A percentile compares a stretch with the other conserved stretches of the same genome.
Evolutionary conservation across 1,284 basidiomycete genomes (phyloP).

Genomic region (Microbotryum violaceum): DNA sequence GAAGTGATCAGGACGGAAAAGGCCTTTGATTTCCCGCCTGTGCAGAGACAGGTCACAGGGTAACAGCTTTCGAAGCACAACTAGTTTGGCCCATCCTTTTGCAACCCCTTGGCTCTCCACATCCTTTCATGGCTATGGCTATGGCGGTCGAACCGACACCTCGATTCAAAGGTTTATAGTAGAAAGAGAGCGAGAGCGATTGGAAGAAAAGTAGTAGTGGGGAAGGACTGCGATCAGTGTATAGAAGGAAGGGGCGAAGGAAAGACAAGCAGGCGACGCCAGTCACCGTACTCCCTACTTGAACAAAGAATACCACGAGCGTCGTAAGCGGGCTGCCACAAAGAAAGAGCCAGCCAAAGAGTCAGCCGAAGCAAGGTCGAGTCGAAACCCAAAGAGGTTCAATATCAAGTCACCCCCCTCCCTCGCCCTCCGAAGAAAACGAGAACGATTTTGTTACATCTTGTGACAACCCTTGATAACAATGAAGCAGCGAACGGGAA

Average conservation of each 20-base stretch:
- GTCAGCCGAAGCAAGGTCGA: constrained; percentile 24
- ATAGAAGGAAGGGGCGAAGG: not conserved
- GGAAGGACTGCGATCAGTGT: not conserved
- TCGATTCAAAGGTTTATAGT: too few species aligned
- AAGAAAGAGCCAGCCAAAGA: constrained; percentile 9
- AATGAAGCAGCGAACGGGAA: too few species aligned
- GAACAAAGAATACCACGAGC: not conserved
- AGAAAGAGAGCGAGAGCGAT: constrained; percentile 1
- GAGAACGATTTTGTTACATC: too few species aligned
- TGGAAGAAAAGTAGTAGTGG: not conserved
- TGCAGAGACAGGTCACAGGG: constrained; percentile 5
- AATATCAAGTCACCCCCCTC: too few species aligned
- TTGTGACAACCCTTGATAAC: too few species aligned
- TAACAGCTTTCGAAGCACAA: too few species aligned
- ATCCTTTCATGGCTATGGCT: not conserved
- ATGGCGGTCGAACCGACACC: too few species aligned
- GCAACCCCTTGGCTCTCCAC: not conserved
- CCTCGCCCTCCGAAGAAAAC: too few species aligned
- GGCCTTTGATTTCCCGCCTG: constrained; percentile 14
- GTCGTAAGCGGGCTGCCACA: constrained; percentile 7
- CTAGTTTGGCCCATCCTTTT: not conserved
- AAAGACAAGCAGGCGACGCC: not conserved
- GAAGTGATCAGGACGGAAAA: constrained; percentile 55
- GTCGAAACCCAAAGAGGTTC: not conserved
- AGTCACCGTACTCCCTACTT: not conserved